Percentiles rank a stretch among this genome's conserved stretches.
Evolutionary conservation across 179 eudicot genomes (phyloP).

Genomic region (Silene noctiflora): DNA sequence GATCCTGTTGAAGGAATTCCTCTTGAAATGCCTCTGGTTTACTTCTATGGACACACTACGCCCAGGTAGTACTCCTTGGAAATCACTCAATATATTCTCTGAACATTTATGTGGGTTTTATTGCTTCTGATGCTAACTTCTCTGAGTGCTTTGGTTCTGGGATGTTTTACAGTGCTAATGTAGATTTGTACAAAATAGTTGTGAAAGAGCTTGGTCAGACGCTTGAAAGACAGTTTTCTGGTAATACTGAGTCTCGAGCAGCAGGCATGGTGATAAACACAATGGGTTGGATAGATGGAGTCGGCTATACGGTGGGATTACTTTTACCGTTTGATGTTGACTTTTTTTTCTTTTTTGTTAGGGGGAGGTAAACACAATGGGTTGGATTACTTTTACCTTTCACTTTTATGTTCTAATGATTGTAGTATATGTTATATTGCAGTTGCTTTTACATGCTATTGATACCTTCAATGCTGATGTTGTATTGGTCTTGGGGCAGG

Average conservation of each 20-base stretch:
- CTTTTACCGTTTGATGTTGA: neutral
- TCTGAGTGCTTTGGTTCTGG: constrained; percentile 1
- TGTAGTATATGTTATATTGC: constrained; percentile 26
- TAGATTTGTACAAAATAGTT: constrained; percentile 74
- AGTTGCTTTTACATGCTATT: constrained; percentile 95
- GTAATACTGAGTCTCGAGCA: constrained; percentile 87
- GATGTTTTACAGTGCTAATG: constrained; percentile 54
- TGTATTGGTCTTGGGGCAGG: constrained; percentile 94
- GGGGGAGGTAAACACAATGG: constrained; percentile 2
- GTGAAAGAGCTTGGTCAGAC: constrained; percentile 85
- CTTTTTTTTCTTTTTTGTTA: no score
- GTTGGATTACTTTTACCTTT: constrained; percentile 29
- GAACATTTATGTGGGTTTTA: neutral
- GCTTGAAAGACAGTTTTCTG: constrained; percentile 79
- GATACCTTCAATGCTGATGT: constrained; percentile 83
- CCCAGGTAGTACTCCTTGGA: constrained; percentile 50
- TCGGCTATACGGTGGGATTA: constrained; percentile 77
- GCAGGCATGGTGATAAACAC: constrained; percentile 98
- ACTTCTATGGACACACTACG: constrained; percentile 74
- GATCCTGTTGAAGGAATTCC: constrained; percentile 99
- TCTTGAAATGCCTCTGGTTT: constrained; percentile 93
- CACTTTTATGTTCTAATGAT: neutral
- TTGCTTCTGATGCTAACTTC: neutral
- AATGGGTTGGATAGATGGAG: constrained; percentile 98
- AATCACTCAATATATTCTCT: neutral